Evolutionary conservation across 1,284 basidiomycete species (phyloP), one percentile per base, ranked within the genome.

Genomic region (Naganishia sp.): DNA sequence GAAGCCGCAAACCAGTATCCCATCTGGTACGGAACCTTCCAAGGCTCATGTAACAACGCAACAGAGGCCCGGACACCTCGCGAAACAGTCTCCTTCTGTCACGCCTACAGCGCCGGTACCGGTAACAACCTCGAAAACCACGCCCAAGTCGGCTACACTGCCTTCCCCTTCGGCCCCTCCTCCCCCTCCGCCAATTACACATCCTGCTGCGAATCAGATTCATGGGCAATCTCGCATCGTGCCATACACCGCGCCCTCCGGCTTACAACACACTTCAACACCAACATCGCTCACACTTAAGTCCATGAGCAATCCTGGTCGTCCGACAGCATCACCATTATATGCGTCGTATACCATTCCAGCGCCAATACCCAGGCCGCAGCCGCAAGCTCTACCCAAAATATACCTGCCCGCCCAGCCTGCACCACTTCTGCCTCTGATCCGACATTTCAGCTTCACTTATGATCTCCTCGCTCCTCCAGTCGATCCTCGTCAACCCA

Each of bases 401-500:
- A n/a, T 43, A 62, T 43, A 49, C 53, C n/a, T 64, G 23, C 31
- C 63, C 50, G 56, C 69, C 49, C 63, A 61, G 50, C 61, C 63
- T 21, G 65, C 64, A 35, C 71, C 68, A 7, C 69, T 70, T 25
- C 31, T 70, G 10, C 74, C 76, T 1, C 70, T 71, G 3, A 69
- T 76, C 45, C 70, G 72, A 35, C 68, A 70, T 52, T 52, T 75
- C 23, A 70, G 73, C 50, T 74, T 76, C 56, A 53, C 69, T 5
- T 73, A 74, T 57, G 55, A 67, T 10, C 43, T 69, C 7, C 39
- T 54, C 9, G 47, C 53, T 3, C 11, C 11, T n/a, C 50, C 23
- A 53, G 9, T 47, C 10, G 50, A 55, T 23, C 43, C 21, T 10
- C 47, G 21, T 13, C 11, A 6, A 25, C 11, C 32, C 21, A 42